Evolutionary conservation across 2,329 filamentous ascomycete genomes (phyloP), one percentile per base, ranked within the genome.

Genomic region (Aureobasidium melanogenum): DNA sequence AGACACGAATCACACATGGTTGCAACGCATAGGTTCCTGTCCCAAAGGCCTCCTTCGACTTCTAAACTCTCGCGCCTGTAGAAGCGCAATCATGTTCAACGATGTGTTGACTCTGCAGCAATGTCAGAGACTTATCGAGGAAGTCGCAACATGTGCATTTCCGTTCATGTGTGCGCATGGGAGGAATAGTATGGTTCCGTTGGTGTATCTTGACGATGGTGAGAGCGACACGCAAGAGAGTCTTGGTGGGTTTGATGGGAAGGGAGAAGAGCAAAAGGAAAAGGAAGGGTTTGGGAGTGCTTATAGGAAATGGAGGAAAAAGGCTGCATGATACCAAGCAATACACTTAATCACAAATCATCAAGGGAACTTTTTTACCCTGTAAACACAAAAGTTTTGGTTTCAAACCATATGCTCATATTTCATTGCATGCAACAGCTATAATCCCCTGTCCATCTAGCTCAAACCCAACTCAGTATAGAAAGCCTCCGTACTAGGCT

Each of bases 101-200:
- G 90, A 95, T 68, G 69, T 75, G 6, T 74, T 94, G 8, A 79
- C 77, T 0, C 64, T 70, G 0, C 72, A 77, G 0, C 80, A 90
- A 64, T 93, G 89, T 66, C 66, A 74, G 10, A 69, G 72, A 0
- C 72, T 94, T 36, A 71, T 93, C 0, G 63, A 60, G 1, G 77
- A 78, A 3, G 74, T 94, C n/a, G 79, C 81, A 0, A 69, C 68
- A 0, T 91, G 88, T 66, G 79, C 78, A 0, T 89, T 93, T 64
- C 89, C 90, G 0, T 94, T 94, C 66, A 86, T 90, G 69, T 95
- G 90, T 72, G 90, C 90, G 1, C 90, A 95, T 76, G 90, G 90
- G 0, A 78, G 79, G 55, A 76, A 77, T 19, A 77, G 76, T 64
- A 78, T 80, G 76, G 77, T 80, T 32, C 79, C 79, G 15, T 62